These are phyloP conservation scores for Globisporangium sylvaticum DNA, from an alignment of 352 stramenopile species.

Conservation along the genomic window DNA sequence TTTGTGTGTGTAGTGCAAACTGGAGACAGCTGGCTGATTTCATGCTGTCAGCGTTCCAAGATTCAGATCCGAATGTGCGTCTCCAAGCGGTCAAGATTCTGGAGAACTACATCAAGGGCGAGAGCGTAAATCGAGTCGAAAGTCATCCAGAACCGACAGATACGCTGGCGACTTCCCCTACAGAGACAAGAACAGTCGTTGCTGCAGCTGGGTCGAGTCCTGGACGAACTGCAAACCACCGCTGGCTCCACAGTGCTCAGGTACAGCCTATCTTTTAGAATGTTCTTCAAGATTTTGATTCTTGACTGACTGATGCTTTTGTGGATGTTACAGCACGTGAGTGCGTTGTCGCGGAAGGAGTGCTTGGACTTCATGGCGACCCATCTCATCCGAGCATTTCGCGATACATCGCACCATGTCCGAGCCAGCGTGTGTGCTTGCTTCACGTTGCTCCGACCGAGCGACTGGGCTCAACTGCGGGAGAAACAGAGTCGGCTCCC, in stretches of 20 bases:
- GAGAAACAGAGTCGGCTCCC: slow-evolving; percentile 37
- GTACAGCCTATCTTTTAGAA: not conserved
- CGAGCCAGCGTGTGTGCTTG: slow-evolving; percentile 84
- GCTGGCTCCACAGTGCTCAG: slow-evolving; percentile 21
- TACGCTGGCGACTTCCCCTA: not conserved
- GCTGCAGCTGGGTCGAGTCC: slow-evolving; percentile 4
- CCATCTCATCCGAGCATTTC: slow-evolving; percentile 77
- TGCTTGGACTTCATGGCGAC: slow-evolving; percentile 77
- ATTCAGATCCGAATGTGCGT: slow-evolving; percentile 80
- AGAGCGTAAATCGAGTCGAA: slow-evolving; percentile 22
- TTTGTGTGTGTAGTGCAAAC: slow-evolving; percentile 24
- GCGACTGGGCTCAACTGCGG: slow-evolving; percentile 62
- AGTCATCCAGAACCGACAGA: not conserved
- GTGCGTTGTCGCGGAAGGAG: slow-evolving; percentile 31
- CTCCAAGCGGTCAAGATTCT: slow-evolving; percentile 86
- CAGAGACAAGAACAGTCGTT: not conserved
- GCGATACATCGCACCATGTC: slow-evolving; percentile 83
- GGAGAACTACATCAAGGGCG: slow-evolving; percentile 86
- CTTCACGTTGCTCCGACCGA: slow-evolving; percentile 71
- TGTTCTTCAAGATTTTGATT: not conserved
- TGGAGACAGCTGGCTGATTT: slow-evolving; percentile 72
- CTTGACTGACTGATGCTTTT: not conserved
- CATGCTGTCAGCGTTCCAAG: slow-evolving; percentile 79
- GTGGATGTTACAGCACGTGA: slow-evolving; percentile 1
- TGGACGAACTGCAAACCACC: slow-evolving; percentile 1